These are phyloP conservation scores for Calonectria hongkongensis DNA, from an alignment of 2,329 filamentous ascomycete genomes.

Conservation along the genomic window DNA sequence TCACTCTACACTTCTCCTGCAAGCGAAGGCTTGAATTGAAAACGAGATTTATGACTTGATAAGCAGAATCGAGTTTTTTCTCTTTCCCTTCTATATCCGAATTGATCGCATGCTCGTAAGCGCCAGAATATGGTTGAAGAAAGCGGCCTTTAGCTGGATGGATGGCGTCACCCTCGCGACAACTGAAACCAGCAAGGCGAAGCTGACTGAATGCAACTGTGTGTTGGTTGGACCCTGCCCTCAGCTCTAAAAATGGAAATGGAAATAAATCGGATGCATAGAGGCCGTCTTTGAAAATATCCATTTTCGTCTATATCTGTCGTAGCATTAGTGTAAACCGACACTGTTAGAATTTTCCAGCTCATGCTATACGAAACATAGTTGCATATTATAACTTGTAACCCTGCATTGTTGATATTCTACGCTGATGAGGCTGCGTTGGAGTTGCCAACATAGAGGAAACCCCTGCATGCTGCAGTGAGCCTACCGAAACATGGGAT, in stretches of 20 bases:
- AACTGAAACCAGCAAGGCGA: conserved; percentile 14
- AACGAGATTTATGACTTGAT: not conserved
- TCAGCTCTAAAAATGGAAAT: not conserved
- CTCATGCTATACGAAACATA: no score
- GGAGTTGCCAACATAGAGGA: not conserved
- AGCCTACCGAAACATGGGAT: not conserved
- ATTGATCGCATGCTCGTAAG: not conserved
- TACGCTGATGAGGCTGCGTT: not conserved
- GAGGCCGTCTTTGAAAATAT: not conserved
- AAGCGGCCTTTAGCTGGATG: not conserved
- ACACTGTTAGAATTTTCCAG: no score
- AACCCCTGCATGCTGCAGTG: conserved; percentile 6
- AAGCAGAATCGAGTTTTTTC: no score
- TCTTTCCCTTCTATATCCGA: no score
- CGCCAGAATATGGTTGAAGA: not conserved
- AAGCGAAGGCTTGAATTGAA: not conserved
- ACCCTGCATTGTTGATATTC: not conserved
- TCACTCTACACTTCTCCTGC: no score
- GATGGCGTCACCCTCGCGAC: not conserved
- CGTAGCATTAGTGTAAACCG: no score
- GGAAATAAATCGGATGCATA: not conserved
- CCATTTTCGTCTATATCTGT: no score
- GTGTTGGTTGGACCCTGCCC: conserved; percentile 15
- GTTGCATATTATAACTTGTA: no score
- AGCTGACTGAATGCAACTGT: not conserved